Evolutionary conservation across 345 rosid genomes (phyloP).

Genomic region (Arabis hirsuta): DNA sequence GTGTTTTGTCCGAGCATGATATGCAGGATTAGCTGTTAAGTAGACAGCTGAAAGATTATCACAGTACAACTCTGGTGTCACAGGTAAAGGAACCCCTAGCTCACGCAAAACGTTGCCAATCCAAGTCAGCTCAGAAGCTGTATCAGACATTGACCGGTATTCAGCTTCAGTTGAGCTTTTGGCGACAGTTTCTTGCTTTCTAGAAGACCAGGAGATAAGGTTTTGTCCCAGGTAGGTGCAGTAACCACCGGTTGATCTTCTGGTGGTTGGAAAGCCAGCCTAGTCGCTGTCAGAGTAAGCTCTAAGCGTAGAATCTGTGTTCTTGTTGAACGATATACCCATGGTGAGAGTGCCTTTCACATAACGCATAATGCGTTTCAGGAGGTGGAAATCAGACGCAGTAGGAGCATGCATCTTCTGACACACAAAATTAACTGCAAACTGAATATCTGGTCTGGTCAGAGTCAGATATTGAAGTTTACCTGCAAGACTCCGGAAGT

Average conservation of each 20-base stretch:
- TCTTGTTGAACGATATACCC: not conserved
- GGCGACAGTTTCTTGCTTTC: not conserved
- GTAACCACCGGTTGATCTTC: not conserved
- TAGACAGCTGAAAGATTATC: too few species aligned
- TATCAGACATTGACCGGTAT: not conserved
- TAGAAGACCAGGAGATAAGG: not conserved
- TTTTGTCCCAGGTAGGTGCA: not conserved
- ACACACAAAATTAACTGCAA: not conserved
- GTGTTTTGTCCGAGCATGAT: too few species aligned
- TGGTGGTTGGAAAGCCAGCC: rapidly evolving
- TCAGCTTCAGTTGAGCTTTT: not conserved
- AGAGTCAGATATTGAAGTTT: not conserved
- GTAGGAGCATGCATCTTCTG: not conserved
- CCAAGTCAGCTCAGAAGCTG: not conserved
- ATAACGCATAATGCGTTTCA: not conserved
- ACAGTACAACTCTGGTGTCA: too few species aligned
- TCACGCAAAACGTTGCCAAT: too few species aligned
- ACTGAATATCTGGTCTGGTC: not conserved
- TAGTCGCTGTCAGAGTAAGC: not conserved
- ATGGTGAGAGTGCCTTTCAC: not conserved
- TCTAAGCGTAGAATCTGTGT: not conserved
- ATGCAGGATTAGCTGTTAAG: too few species aligned
- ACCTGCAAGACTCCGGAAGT: not conserved
- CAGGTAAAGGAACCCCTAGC: too few species aligned
- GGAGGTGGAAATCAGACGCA: rapidly evolving